Evolutionary conservation across 108 stramenopile species (phyloP).

Genomic region (Pseudonitzschia multiseries): DNA sequence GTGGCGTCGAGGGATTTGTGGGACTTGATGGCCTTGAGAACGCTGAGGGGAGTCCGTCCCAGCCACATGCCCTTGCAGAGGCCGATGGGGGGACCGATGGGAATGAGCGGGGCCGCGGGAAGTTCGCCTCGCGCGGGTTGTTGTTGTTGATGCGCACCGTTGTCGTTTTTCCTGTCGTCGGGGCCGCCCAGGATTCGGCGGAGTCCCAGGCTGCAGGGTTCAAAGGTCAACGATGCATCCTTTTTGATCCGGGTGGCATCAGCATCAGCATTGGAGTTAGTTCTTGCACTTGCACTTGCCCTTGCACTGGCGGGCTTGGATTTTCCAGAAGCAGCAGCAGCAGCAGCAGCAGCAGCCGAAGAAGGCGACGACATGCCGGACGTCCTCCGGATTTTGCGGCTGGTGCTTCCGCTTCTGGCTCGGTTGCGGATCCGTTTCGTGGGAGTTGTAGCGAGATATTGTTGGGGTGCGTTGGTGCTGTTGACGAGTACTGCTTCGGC

Average conservation of each 20-base stretch:
- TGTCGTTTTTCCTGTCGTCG: neutral
- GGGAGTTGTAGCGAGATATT: too few species aligned
- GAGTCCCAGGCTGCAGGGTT: neutral
- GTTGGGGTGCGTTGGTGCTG: too few species aligned
- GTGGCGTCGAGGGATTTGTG: neutral
- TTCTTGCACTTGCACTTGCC: too few species aligned
- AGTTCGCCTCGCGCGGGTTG: neutral
- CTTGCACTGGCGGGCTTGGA: neutral
- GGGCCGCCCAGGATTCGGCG: neutral
- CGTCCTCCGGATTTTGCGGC: neutral
- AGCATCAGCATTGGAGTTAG: too few species aligned
- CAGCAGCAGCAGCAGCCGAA: neutral
- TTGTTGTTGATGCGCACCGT: too few species aligned
- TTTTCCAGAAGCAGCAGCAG: neutral
- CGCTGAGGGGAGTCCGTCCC: neutral
- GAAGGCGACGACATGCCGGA: neutral
- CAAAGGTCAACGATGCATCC: neutral
- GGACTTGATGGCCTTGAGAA: neutral
- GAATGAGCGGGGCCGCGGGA: neutral
- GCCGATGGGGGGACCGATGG: neutral
- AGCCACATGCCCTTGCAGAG: neutral
- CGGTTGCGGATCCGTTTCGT: neutral
- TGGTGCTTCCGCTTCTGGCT: neutral
- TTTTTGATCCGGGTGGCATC: too few species aligned
- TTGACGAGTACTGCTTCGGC: too few species aligned